Percentiles rank a stretch among this genome's conserved stretches.
Evolutionary conservation across 2,329 filamentous ascomycete genomes (phyloP).

Genomic region (Phialemonium atrogriseum): DNA sequence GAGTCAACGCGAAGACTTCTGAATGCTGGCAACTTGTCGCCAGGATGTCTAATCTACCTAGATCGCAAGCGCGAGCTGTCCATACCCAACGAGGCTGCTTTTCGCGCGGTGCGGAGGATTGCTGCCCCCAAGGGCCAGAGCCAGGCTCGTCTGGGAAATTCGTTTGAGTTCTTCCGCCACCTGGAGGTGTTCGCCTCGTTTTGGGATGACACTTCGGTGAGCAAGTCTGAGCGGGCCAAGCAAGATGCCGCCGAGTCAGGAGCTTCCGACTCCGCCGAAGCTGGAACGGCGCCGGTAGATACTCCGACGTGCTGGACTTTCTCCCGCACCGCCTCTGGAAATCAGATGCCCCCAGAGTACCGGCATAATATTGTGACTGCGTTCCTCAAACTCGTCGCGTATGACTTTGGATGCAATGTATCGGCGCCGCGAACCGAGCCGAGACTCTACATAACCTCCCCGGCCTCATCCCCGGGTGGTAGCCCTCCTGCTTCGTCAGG

Average conservation of each 20-base stretch:
- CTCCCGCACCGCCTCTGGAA: conserved; percentile 41
- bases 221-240: conserved; percentile 2
- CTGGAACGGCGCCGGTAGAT: conserved; percentile 6
- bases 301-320: conserved; percentile 13
- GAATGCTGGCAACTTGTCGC: conserved; percentile 44
- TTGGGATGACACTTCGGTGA: conserved; percentile 51
- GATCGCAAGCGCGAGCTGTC: conserved; percentile 52
- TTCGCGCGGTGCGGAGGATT: conserved; percentile 53
- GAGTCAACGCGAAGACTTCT: conserved; percentile 38
- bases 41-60: conserved; percentile 48
- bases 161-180: conserved; percentile 58
- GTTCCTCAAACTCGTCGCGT: conserved; percentile 56
- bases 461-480: conserved; percentile 15
- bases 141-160: conserved; percentile 49
- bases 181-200: conserved; percentile 50
- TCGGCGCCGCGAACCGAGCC: conserved; percentile 48
- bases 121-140: conserved; percentile 43
- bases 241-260: conserved; percentile 4
- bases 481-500: too few species aligned
- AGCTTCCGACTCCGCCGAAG: conserved; percentile 2
- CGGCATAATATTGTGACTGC: conserved; percentile 48
- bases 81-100: conserved; percentile 48
- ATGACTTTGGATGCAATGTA: conserved; percentile 58
- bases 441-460: conserved; percentile 43
- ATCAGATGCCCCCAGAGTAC: conserved; percentile 49